Percentiles rank a stretch among this genome's conserved stretches.
Conservation (phyloP, 306 rosid species). For the Phaseolus lunatus region DNA sequence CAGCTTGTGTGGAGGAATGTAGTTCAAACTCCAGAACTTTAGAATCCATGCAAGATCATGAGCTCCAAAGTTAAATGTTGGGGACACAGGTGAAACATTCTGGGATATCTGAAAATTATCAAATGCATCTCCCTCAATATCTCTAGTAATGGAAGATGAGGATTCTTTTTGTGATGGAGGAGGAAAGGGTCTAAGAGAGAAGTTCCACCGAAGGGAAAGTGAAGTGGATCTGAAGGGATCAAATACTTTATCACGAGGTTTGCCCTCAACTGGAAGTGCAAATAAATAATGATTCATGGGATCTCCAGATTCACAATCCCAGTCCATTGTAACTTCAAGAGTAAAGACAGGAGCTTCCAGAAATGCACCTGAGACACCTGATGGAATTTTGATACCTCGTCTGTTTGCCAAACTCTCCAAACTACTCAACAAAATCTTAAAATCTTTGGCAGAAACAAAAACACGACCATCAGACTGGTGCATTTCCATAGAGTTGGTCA, state of each 20-base stretch:
- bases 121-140: conserved; percentile 57
- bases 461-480: conserved; percentile 91
- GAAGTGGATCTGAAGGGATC: conserved; percentile 98
- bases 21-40: conserved; percentile 82
- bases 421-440: conserved; percentile 81
- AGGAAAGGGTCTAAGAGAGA: conserved; percentile 78
- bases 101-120: conserved; percentile 63
- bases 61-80: conserved; percentile 92
- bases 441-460: conserved; percentile 75
- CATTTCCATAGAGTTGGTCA: conserved; percentile 73
- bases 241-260: conserved; percentile 76
- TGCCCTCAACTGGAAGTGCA: conserved; percentile 87
- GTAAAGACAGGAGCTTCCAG: conserved; percentile 82
- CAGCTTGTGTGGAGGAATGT: conserved; percentile 92
- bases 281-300: conserved; percentile 91
- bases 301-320: conserved; percentile 95
- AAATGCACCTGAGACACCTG: conserved; percentile 72
- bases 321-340: conserved; percentile 89
- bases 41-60: conserved; percentile 97
- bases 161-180: conserved; percentile 58
- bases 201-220: conserved; percentile 89
- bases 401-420: conserved; percentile 90
- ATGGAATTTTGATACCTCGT: conserved; percentile 82
- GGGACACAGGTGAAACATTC: conserved; percentile 56
- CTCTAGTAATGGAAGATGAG: conserved; percentile 48